Base-by-base conservation (phyloP, 768 basidiomycete genomes). In the Peribolospora kevripleyi region DNA sequence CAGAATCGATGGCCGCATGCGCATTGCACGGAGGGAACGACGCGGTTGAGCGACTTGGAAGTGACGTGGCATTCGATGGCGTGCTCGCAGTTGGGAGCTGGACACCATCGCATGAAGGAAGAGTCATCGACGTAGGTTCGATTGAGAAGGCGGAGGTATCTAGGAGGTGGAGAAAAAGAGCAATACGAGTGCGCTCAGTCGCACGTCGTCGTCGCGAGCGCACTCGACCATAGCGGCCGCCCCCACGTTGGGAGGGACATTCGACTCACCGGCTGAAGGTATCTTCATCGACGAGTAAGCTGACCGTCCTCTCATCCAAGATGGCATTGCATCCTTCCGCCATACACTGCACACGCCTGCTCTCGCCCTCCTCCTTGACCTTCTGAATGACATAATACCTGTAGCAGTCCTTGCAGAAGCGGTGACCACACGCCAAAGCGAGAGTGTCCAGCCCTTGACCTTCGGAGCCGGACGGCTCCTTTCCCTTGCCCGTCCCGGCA, bases 51-150 rank as follows among this genome's bases (percentile, higher is more conserved):
- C 55, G 81, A 72, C 66, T 81, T 82, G 48, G 78, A 75, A 1
- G 86, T 75, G 0, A 84, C 85, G n/a, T 80, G 67, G 69, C 90
- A 95, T 46, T 82, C 81, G 49, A 97, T 80, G n/a, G 90, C 88
- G 67, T 84, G 80, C 45, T 86, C 82, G 73, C 93, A 98, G 45
- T 79, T 77, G 0, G 91, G 90, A 61, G 85, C 87, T 3, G 93
- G 93, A 66, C 93, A 98, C 73, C 84, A 98, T 67, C 85, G 82
- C 64, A 97, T 75, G 54, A 76, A 77, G 40, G 77, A 70, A 67
- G 80, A 81, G 64, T 82, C 84, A 14, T 76, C 76, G 13, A 98
- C 93, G 67, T 82, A 97, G 68, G 91, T 78, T 54, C 88, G 80
- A 51, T 84, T 78, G 51, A 91, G 73, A 41, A 98, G 76, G 63